Conservation (phyloP, 768 basidiomycete species). For the Collybia sordida region DNA sequence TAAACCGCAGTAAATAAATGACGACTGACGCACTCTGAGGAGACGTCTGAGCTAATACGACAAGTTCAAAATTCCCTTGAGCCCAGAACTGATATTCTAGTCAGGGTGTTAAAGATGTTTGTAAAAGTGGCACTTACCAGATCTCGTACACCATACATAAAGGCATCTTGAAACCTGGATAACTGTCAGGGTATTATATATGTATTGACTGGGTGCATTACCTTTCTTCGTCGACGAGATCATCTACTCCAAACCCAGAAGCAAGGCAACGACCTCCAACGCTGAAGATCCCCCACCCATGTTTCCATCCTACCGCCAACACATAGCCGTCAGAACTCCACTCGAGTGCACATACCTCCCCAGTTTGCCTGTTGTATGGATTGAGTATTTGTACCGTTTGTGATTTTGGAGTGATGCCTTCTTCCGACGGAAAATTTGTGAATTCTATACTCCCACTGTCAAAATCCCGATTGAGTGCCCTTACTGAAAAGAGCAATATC, state of each 20-base stretch:
- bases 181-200: slow-evolving; percentile 8
- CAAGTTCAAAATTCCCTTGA: slow-evolving; percentile 87
- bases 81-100: slow-evolving; percentile 75
- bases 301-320: slow-evolving; percentile 87
- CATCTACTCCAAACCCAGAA: slow-evolving; percentile 71
- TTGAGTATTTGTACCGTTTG: slow-evolving; percentile 65
- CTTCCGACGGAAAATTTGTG: slow-evolving; percentile 66
- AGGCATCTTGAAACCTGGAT: slow-evolving; percentile 71
- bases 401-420: slow-evolving; percentile 55
- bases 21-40: slow-evolving; percentile 43
- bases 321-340: slow-evolving; percentile 98
- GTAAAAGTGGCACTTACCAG: slow-evolving; percentile 52
- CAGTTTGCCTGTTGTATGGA: slow-evolving; percentile 55
- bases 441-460: slow-evolving; percentile 66
- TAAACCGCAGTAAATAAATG: not conserved
- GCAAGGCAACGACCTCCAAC: slow-evolving; percentile 86
- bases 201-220: slow-evolving; percentile 12
- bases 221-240: slow-evolving; percentile 56
- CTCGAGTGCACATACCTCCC: slow-evolving; percentile 66
- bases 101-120: not conserved
- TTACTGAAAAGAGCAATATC: slow-evolving; percentile 2
- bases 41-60: slow-evolving; percentile 63
- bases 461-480: not conserved
- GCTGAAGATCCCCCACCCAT: slow-evolving; percentile 90
- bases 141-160: slow-evolving; percentile 77